These are phyloP conservation scores for Colletotrichum scovillei DNA, from an alignment of 2,329 filamentous ascomycete species.

Conservation along the genomic window DNA sequence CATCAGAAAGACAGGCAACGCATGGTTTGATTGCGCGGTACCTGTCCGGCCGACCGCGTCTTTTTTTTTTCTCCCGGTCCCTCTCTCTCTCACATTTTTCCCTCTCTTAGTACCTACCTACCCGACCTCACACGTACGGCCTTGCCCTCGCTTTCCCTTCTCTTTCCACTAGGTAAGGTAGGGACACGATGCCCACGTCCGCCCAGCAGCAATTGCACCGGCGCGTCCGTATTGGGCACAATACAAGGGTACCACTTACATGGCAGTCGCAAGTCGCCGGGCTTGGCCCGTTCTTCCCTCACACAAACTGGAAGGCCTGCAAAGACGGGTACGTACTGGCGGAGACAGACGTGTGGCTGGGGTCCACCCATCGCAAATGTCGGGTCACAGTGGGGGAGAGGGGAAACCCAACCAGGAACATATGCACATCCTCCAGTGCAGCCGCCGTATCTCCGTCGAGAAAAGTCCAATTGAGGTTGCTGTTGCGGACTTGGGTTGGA, in stretches of 20 bases:
- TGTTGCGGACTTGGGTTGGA: not conserved
- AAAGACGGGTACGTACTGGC: not conserved
- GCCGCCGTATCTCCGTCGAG: conserved; percentile 3
- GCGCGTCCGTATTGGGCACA: not conserved
- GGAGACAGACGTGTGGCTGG: conserved; percentile 25
- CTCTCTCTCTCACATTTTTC: not conserved
- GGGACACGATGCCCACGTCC: conserved; percentile 21
- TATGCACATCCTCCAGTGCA: conserved; percentile 10
- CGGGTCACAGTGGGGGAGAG: conserved; percentile 9
- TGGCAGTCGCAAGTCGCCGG: conserved; percentile 23
- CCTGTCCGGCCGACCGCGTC: conserved; percentile 5
- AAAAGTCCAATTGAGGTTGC: not conserved
- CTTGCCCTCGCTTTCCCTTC: conserved; percentile 16
- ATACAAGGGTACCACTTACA: not conserved
- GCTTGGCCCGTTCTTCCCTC: conserved; percentile 24
- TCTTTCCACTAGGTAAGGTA: not conserved
- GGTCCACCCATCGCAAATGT: conserved; percentile 20
- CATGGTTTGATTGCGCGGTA: conserved; percentile 24
- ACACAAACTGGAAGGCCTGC: conserved; percentile 12
- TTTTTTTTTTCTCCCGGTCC: not conserved
- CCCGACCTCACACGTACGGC: too few species aligned
- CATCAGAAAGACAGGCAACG: conserved; percentile 12
- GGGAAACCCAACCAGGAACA: conserved; percentile 24
- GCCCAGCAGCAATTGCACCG: not conserved
- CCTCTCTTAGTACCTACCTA: too few species aligned